Conservation (phyloP, 768 basidiomycete genomes). For the Amanita exitialis region DNA sequence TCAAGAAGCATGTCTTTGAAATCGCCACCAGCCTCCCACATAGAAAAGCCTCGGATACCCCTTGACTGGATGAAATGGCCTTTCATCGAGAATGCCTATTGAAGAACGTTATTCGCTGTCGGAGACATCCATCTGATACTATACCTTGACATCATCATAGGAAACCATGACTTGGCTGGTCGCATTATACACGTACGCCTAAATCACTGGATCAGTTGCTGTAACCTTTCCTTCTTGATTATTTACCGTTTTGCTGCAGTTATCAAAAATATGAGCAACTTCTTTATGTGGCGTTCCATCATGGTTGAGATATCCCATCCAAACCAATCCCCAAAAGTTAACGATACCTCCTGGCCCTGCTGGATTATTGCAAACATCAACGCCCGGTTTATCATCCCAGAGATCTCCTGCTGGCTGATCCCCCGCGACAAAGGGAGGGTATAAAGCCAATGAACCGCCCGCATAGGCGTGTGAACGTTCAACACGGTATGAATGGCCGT, state of each 20-base stretch:
- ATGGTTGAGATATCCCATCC: conserved; percentile 40
- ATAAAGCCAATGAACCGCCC: conserved; percentile 28
- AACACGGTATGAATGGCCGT: conserved; percentile 73
- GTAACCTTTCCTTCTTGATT: background rate
- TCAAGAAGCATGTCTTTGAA: conserved; percentile 33
- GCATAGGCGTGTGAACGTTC: conserved; percentile 31
- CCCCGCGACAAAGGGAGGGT: conserved; percentile 42
- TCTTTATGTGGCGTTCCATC: conserved; percentile 37
- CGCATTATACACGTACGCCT: conserved; percentile 38
- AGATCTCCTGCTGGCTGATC: conserved; percentile 47
- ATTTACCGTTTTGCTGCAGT: conserved; percentile 61
- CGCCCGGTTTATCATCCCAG: conserved; percentile 46
- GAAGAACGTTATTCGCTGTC: background rate
- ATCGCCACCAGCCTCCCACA: conserved; percentile 71
- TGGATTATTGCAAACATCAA: conserved; percentile 47
- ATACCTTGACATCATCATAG: conserved; percentile 33
- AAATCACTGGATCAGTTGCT: background rate
- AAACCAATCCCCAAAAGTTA: conserved; percentile 59
- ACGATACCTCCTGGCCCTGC: conserved; percentile 40
- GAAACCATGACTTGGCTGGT: conserved; percentile 35
- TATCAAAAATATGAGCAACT: conserved; percentile 46
- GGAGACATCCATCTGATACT: background rate
- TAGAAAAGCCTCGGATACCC: conserved; percentile 51
- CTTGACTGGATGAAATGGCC: conserved; percentile 43
- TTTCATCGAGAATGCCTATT: conserved; percentile 37